These are phyloP conservation scores for Yamadazyma conglobata DNA, from an alignment of 1,139 yeast species.

Conservation along the genomic window DNA sequence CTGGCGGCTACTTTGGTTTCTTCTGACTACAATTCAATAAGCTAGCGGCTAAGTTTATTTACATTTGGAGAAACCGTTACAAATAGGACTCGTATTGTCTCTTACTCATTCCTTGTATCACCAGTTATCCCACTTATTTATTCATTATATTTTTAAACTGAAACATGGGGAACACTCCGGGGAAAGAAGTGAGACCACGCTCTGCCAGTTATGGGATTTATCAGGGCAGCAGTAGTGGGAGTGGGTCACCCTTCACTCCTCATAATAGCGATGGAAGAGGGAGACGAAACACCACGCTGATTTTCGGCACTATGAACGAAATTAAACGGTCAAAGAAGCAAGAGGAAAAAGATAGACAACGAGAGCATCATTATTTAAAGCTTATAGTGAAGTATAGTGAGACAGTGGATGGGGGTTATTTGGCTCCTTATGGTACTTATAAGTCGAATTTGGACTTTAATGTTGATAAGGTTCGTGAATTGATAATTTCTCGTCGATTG, in stretches of 20 bases:
- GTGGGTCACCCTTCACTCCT: conserved; percentile 1
- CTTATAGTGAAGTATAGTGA: conserved; percentile 58
- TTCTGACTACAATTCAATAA: too few relatives aligned
- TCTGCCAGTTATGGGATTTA: conserved; percentile 3
- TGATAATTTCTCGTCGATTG: conserved; percentile 57
- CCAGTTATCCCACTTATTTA: too few relatives aligned
- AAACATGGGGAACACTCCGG: conserved; percentile 18
- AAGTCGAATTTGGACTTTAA: conserved; percentile 71
- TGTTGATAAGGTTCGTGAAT: conserved; percentile 61
- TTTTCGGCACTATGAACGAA: conserved; percentile 15
- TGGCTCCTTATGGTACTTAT: conserved; percentile 89
- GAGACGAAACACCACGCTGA: conserved; percentile 13
- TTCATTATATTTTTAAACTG: too few relatives aligned
- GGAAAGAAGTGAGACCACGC: conserved; percentile 16
- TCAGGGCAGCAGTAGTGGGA: conserved; percentile 5
- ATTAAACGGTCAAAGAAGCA: conserved; percentile 28
- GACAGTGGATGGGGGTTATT: conserved; percentile 71
- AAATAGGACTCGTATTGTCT: too few relatives aligned
- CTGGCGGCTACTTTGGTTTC: too few relatives aligned
- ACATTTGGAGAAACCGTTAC: too few relatives aligned
- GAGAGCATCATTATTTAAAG: conserved; percentile 53
- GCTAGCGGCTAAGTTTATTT: too few relatives aligned
- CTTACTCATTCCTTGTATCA: too few relatives aligned
- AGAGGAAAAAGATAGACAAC: conserved; percentile 49
- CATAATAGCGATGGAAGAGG: conserved; percentile 4